Percentiles rank a stretch among this genome's conserved stretches.
Conservation (phyloP, 2,329 filamentous ascomycete species). For the Alternaria longipes region DNA sequence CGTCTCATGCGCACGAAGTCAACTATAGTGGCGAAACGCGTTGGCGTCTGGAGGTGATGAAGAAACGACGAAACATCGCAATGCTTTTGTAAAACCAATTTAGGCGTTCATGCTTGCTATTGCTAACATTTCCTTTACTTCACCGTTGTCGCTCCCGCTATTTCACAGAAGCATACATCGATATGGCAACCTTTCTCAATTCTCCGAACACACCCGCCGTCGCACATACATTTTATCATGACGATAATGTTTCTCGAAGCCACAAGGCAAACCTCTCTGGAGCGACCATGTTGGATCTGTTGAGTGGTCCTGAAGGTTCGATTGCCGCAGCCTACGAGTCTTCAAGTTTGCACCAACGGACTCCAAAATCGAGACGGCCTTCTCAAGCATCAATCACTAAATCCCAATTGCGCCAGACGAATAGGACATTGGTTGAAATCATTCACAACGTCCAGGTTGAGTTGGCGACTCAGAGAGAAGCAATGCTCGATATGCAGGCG, state of each 20-base stretch:
- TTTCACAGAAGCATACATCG: not conserved
- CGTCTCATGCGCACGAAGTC: constrained; percentile 10
- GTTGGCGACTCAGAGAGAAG: constrained; percentile 34
- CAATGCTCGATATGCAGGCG: constrained; percentile 42
- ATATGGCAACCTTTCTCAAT: constrained; percentile 29
- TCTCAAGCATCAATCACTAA: constrained; percentile 39
- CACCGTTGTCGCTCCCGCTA: not conserved
- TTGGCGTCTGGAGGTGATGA: constrained; percentile 23
- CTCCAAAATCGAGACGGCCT: constrained; percentile 27
- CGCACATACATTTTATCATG: constrained; percentile 18
- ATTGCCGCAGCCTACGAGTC: constrained; percentile 22
- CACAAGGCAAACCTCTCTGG: constrained; percentile 37
- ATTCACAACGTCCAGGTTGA: constrained; percentile 41
- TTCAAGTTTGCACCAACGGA: constrained; percentile 1
- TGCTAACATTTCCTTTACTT: constrained; percentile 7
- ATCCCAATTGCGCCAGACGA: constrained; percentile 35
- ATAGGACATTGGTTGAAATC: constrained; percentile 39
- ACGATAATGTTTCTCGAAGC: constrained; percentile 14
- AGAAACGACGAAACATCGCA: constrained; percentile 15
- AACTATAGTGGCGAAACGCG: constrained; percentile 21
- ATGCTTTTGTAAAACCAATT: constrained; percentile 13
- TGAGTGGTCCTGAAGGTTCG: constrained; percentile 26
- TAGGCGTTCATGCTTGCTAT: constrained; percentile 6
- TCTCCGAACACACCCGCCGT: constrained; percentile 14
- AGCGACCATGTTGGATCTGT: constrained; percentile 30